A percentile compares a stretch with the other conserved stretches of the same genome.
Evolutionary conservation across 2,329 filamentous ascomycete species (phyloP).

Genomic region (Stagonosporopsis rhizophila): DNA sequence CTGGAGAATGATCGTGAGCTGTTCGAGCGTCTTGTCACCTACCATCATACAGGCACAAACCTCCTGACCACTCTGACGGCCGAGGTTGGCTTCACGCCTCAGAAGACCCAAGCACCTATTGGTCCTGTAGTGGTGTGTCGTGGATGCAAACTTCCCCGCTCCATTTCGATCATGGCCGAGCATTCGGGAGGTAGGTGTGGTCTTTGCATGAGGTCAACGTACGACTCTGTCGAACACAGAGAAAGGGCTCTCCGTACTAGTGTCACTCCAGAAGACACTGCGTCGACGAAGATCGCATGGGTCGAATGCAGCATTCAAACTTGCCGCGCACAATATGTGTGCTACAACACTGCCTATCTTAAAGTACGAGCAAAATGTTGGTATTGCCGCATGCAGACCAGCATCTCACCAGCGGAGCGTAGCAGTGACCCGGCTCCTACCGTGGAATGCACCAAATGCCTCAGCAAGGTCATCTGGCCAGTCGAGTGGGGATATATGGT

Average conservation of each 20-base stretch:
- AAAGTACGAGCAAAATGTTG: conserved; percentile 58
- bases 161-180: conserved; percentile 58
- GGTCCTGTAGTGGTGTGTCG: conserved; percentile 55
- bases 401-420: conserved; percentile 1
- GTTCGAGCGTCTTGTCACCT: conserved; percentile 56
- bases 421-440: conserved; percentile 43
- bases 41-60: conserved; percentile 57
- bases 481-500: conserved; percentile 48
- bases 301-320: conserved; percentile 55
- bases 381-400: conserved; percentile 52
- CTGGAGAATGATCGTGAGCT: conserved; percentile 49
- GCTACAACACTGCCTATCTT: conserved; percentile 55
- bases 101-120: conserved; percentile 54
- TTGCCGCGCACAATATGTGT: conserved; percentile 60
- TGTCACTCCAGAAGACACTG: conserved; percentile 44
- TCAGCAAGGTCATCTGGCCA: conserved; percentile 59
- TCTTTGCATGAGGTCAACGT: conserved; percentile 44
- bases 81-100: conserved; percentile 55
- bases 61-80: conserved; percentile 55
- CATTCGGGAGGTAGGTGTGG: conserved; percentile 50
- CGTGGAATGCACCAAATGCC: conserved; percentile 56
- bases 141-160: conserved; percentile 55
- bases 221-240: conserved; percentile 27
- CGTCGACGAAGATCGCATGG: conserved; percentile 51
- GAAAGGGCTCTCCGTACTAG: conserved; percentile 25